Conservation (phyloP, 192 early-diverging fungal genomes). For the Helicostylum pulchrum region DNA sequence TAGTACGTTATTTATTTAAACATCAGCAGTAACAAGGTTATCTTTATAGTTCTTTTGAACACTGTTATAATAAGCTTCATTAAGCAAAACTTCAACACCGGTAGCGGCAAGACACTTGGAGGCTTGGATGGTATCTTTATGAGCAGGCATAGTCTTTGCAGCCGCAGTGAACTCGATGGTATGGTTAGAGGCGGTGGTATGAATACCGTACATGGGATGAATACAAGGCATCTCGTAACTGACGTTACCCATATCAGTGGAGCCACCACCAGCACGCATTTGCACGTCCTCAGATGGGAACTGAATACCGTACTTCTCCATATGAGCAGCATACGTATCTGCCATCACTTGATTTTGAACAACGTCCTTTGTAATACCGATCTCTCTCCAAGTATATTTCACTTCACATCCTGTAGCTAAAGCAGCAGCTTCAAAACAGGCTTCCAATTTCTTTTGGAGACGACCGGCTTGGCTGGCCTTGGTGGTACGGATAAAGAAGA, state of each 20-base stretch:
- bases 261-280: conserved; percentile 35
- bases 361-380: conserved; percentile 41
- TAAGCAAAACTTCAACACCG: conserved; percentile 45
- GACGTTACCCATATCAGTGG: conserved; percentile 70
- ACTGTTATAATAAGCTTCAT: conserved; percentile 43
- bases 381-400: conserved; percentile 44
- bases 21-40: no score
- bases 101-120: conserved; percentile 53
- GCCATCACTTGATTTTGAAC: conserved; percentile 42
- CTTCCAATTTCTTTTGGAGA: conserved; percentile 49
- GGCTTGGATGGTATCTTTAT: conserved; percentile 49
- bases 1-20: no score
- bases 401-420: conserved; percentile 65
- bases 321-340: conserved; percentile 31
- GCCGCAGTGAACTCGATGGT: conserved; percentile 59
- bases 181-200: conserved; percentile 57
- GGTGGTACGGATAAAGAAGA: conserved; percentile 58
- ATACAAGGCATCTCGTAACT: conserved; percentile 56
- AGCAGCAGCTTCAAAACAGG: conserved; percentile 62
- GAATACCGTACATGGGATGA: conserved; percentile 39
- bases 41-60: conserved; percentile 29
- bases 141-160: conserved; percentile 56
- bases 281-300: conserved; percentile 25
- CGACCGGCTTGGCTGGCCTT: conserved; percentile 42
- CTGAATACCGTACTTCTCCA: conserved; percentile 37